Base-by-base conservation (phyloP, 257 asterid genomes). In the Pogostemon cablin region DNA sequence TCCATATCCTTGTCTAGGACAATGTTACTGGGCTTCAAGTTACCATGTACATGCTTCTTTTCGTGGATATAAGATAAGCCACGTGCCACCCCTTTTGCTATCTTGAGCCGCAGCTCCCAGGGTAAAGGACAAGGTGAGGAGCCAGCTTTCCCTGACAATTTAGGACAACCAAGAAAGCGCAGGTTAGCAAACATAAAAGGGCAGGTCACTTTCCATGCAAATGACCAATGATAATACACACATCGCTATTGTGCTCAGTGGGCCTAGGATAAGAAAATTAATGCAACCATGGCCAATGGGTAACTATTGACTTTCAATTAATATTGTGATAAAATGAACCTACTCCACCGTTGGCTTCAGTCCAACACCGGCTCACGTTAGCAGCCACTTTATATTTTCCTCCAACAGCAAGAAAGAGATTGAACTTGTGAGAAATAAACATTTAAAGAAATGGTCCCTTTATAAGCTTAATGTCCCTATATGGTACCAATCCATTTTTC, bases 61-160 rank as follows among this genome's bases (percentile, higher is more conserved):
- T 90, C 96, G 74, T 90, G 96, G 78, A 92, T 82, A 74, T 92
- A 90, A 42, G 67, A 39, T 6, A 92, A 84, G 58, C 97, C 98
- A 65, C 96, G 91, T 10, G 98, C 98, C 73, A 92, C 92, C 0
- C 98, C 97, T 78, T 79, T 88, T 3, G 95, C 96, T 65, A 90
- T 83, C 90, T 81, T 90, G 63, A 92, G 86, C 86, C 98, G 84
- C 63, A 72, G 12, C 55, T 82, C 92, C 96, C 96, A 92, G 3
- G 95, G 92, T 12, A 92, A 46, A 65, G 79, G 96, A 78, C 92
- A 81, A n/a, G 96, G 92, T 0, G 96, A 84, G 6, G 89, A 81
- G 34, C 96, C 92, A 0, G 86, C 69, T 83, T 88, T 92, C 63
- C 91, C 98, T 90, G 80, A 54, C 75, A 75, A 74, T 11, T 3